Evolutionary conservation across 805 yeast species (phyloP), one percentile per base, ranked within the genome.

Genomic region (Saccharomycopsis selenospora): DNA sequence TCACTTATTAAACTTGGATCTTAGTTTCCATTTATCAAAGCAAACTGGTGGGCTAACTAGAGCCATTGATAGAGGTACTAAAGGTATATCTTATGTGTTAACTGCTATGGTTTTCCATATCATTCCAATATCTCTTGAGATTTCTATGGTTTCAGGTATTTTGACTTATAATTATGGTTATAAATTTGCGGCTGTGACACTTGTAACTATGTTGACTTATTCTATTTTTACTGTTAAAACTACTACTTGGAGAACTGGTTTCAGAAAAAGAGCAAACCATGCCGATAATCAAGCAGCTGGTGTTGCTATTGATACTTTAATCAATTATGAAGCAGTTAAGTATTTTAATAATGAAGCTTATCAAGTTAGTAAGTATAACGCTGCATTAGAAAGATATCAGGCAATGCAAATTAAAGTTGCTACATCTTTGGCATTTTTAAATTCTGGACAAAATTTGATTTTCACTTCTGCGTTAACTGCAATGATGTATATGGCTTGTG

Each of bases 41-140:
- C 98, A 93, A 64, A 93, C 99, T 0, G 99, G 99, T 56, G 98
- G 96, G 0, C 66, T 93, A 28, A 91, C 97, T 0, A 72, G 99
- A 53, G 98, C 98, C 1, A 93, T 93, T 59, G 99, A 93, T 60
- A 73, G 99, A 55, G 99, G 99, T 64, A 91, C 98, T 1, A 91
- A 93, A 59, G 99, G 99, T 69, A 91, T 93, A 47, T 82, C 95
- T 10, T 90, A 85, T 58, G 97, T 93, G 3, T 69, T 93, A 42
- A 80, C 86, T 30, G 96, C 98, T 2, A 86, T 91, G 95, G 96
- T 93, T n/a, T 91, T 93, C 70, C 98, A 93, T 63, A 90, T 93
- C 30, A 70, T 91, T 28, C 99, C 99, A 6, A 85, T 91, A 36
- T 75, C 95, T 2, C 85, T 93, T 61, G 99, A 93, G 63, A 93